Base-by-base conservation (phyloP, 2,329 filamentous ascomycete genomes). In the Geoglossum cookeanum region DNA sequence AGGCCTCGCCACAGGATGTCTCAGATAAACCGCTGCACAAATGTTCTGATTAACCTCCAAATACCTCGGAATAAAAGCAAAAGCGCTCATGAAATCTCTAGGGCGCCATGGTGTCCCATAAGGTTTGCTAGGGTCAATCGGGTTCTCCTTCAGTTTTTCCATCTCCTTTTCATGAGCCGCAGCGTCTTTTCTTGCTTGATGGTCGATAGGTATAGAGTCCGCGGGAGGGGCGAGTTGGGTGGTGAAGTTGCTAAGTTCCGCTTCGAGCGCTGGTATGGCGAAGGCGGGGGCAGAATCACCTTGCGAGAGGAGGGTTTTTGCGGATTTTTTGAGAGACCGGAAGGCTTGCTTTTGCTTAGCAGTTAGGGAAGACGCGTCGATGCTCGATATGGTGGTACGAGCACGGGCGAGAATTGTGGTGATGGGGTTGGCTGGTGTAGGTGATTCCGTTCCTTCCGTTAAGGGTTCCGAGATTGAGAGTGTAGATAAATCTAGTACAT, bases 31-130 rank as follows among this genome's bases (percentile, higher is more conserved):
- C 9, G 92, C 92, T 0, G 90, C 84, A 71, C 92, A 98, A 65
- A 97, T 85, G 66, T 90, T 94, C 70, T 94, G 92, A 75, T 97
- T 96, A 64, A 98, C 92, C 73, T 98, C 94, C 60, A 98, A 79
- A 70, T 97, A 98, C 57, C 86, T 77, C 9, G 92, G 92, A 63
- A 98, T 89, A 70, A 95, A 96, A 29, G 90, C 89, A 70, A 98
- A 98, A 0, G 90, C 83, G 55, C 80, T 77, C 86, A 98, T 94
- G 71, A 80, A 97, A 56, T 84, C 78, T 58, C 89, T 78, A 11
- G 92, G 92, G 62, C 78, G 73, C 92, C 92, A 98, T 11, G 92
- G 92, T 1, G 90, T 96, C 3, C 78, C 78, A 68, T 98, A 98
- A 3, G 92, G 87, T 71, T 94, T 94, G 58, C 70, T 72, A 30